Percentiles rank a stretch among this genome's conserved stretches.
Evolutionary conservation across 202 grass and related monocot species (phyloP).

Genomic region (Zoysia matrella): DNA sequence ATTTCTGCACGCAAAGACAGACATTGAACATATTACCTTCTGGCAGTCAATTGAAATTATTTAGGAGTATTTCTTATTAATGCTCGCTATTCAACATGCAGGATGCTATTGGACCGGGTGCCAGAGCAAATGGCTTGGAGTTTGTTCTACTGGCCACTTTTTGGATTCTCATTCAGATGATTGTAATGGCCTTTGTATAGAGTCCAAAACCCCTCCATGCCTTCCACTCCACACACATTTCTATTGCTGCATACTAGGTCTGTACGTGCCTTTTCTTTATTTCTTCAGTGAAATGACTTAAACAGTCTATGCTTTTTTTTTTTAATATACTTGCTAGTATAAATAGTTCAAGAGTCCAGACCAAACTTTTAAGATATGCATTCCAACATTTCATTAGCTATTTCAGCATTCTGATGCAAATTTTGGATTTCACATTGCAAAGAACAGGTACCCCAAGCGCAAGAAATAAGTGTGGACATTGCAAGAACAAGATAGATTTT

Average conservation of each 20-base stretch:
- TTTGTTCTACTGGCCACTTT: conserved; percentile 57
- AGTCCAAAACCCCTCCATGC: conserved; percentile 60
- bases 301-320: not conserved
- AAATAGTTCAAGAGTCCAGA: conserved; percentile 1
- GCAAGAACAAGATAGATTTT: conserved; percentile 82
- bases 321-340: not conserved
- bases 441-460: conserved; percentile 65
- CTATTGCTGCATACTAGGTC: conserved; percentile 81
- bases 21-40: not conserved
- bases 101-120: conserved; percentile 81
- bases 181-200: conserved; percentile 67
- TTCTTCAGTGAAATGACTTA: not conserved
- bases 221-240: conserved; percentile 81
- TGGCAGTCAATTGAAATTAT: not conserved
- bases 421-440: conserved; percentile 32
- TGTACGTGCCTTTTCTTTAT: conserved; percentile 13
- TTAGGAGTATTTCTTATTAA: not conserved
- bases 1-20: not conserved
- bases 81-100: conserved; percentile 36
- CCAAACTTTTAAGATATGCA: not conserved
- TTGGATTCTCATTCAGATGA: conserved; percentile 62
- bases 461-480: conserved; percentile 67
- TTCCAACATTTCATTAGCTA: not conserved
- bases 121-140: conserved; percentile 77
- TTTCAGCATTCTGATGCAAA: conserved; percentile 18